Percentiles rank a stretch among this genome's conserved stretches.
phyloP scores from a whole-genome alignment of 139 green algal species.

The Zygnema circumcarinatum region DNA sequence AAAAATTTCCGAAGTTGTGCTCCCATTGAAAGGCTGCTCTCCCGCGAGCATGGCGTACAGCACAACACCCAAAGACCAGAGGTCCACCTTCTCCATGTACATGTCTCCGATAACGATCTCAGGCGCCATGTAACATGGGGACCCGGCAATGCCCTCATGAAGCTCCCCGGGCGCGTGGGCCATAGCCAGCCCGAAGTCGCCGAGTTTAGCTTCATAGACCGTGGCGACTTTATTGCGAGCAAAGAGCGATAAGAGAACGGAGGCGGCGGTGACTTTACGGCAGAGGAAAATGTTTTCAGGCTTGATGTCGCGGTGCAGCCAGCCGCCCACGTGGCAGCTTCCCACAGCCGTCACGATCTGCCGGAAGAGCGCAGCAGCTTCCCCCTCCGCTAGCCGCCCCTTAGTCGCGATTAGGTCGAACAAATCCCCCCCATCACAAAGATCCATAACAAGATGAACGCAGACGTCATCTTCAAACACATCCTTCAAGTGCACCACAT shows the following conservation, averaged over 20 bases:
- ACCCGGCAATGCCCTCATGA: slow-evolving; percentile 12
- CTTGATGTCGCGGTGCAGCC: slow-evolving; percentile 22
- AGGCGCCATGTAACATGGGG: slow-evolving; percentile 29
- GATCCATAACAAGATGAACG: slow-evolving; percentile 24
- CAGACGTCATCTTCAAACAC: slow-evolving; percentile 13
- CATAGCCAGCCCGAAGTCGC: slow-evolving; percentile 13
- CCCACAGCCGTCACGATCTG: slow-evolving; percentile 1
- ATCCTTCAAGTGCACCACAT: slow-evolving; percentile 8
- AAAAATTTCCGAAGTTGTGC: slow-evolving; percentile 13
- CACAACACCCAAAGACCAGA: slow-evolving; percentile 31
- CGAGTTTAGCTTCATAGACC: background rate
- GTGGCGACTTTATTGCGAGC: background rate
- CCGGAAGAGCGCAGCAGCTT: slow-evolving; percentile 20
- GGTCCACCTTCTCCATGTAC: slow-evolving; percentile 23
- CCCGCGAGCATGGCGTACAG: slow-evolving; percentile 31
- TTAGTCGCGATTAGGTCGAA: slow-evolving; percentile 22
- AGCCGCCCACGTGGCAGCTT: background rate
- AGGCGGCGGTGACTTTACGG: background rate
- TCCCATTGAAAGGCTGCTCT: slow-evolving; percentile 8
- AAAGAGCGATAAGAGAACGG: background rate
- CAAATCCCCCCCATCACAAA: slow-evolving; percentile 31
- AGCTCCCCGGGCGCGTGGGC: background rate
- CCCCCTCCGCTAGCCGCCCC: background rate
- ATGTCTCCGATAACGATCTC: slow-evolving; percentile 14
- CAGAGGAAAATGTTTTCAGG: slow-evolving; percentile 34